Conservation (phyloP, 139 green algal species). For the Asterochloris sp. region DNA sequence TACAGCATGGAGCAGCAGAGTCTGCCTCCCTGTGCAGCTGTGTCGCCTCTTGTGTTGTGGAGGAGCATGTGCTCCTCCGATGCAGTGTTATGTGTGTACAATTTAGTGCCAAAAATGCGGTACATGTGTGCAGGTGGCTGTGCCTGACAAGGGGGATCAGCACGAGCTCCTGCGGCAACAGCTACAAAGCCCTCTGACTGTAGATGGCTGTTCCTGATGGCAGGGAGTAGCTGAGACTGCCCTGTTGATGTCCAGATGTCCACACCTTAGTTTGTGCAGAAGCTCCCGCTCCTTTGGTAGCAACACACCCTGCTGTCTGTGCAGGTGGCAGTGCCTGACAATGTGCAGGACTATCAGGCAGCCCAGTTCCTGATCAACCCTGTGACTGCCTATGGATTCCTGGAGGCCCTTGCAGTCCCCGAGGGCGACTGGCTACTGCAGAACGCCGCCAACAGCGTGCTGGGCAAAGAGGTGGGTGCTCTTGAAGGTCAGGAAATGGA, state of each 20-base stretch:
- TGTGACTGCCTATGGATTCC: constrained; percentile 46
- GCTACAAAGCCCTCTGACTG: no score
- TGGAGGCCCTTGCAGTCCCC: constrained; percentile 36
- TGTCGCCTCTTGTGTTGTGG: no score
- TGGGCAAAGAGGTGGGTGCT: constrained; percentile 34
- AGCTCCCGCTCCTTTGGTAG: not conserved
- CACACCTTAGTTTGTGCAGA: no score
- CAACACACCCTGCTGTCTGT: not conserved
- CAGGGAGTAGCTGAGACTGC: not conserved
- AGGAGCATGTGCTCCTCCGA: no score
- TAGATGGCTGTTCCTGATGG: not conserved
- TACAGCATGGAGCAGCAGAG: no score
- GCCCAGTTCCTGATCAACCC: constrained; percentile 29
- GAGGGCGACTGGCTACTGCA: constrained; percentile 41
- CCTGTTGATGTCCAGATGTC: not conserved
- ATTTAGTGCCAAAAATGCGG: no score
- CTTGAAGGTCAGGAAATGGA: constrained; percentile 19
- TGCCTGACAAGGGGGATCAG: no score
- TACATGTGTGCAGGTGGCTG: no score
- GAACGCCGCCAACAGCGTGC: constrained; percentile 39
- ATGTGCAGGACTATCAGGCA: constrained; percentile 14
- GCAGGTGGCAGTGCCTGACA: constrained; percentile 20
- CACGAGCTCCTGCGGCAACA: no score
- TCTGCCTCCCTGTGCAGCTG: no score
- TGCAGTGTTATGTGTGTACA: no score